These are phyloP conservation scores for Syzygium grande DNA, from an alignment of 345 rosid species.

Conservation along the genomic window DNA sequence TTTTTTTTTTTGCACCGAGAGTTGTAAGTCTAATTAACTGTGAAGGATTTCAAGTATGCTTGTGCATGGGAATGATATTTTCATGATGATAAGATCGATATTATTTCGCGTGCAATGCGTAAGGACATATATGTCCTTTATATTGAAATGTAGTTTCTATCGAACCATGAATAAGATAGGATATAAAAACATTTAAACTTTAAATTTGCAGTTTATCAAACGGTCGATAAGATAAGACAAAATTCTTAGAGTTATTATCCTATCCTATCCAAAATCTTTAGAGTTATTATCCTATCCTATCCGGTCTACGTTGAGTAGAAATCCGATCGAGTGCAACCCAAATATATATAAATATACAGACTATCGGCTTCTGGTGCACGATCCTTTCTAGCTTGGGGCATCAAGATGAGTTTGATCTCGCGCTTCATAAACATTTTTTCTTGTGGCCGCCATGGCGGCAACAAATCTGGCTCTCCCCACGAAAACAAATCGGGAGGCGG, in stretches of 20 bases:
- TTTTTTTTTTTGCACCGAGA: not conserved
- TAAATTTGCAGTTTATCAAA: not conserved
- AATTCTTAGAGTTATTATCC: too few relatives aligned
- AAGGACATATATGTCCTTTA: not conserved
- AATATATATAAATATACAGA: not conserved
- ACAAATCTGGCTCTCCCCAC: not conserved
- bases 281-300: too few relatives aligned
- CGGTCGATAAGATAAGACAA: not conserved
- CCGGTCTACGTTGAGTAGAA: not conserved
- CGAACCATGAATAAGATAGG: fast-evolving
- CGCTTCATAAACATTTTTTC: not conserved
- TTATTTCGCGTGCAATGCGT: too few relatives aligned
- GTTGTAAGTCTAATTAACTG: not conserved
- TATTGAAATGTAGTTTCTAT: not conserved
- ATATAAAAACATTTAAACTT: too few relatives aligned
- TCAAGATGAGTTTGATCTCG: not conserved
- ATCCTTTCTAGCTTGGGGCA: not conserved
- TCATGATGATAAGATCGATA: not conserved
- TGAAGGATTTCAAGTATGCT: not conserved
- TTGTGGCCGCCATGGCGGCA: not conserved
- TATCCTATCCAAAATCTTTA: too few relatives aligned
- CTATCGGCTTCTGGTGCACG: not conserved
- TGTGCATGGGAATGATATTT: not conserved
- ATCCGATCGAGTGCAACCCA: too few relatives aligned
- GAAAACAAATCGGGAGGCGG: not conserved